These are phyloP conservation scores for Chlamydomonas urium DNA, from an alignment of 139 green algal genomes.

Conservation along the genomic window DNA sequence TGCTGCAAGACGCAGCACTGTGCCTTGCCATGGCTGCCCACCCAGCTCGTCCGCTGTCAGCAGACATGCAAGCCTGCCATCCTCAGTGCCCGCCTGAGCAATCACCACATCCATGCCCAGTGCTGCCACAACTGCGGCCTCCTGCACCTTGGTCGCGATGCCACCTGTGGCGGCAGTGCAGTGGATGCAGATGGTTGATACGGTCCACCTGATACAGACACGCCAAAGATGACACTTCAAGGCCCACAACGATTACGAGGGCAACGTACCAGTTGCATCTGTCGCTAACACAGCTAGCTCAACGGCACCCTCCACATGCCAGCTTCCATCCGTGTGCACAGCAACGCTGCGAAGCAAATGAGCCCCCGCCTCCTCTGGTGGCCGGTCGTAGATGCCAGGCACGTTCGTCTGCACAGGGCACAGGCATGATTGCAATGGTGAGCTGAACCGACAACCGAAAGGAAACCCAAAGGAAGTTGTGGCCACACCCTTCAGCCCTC, in stretches of 20 bases:
- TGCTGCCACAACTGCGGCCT: conserved; percentile 45
- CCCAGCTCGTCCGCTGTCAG: neutral
- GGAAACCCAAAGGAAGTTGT: no score
- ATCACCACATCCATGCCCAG: conserved; percentile 52
- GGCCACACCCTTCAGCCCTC: no score
- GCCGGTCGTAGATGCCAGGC: conserved; percentile 46
- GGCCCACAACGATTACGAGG: neutral
- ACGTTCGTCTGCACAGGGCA: conserved; percentile 53
- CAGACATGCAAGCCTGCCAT: conserved; percentile 12
- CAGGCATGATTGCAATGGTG: neutral
- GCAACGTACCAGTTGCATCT: conserved; percentile 11
- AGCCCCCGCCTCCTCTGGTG: conserved; percentile 42
- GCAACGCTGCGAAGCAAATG: conserved; percentile 37
- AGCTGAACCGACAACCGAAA: neutral
- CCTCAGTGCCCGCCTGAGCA: conserved; percentile 34
- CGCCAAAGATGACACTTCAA: neutral
- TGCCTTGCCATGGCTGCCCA: no score
- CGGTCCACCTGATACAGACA: neutral
- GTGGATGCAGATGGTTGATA: neutral
- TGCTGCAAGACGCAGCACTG: no score
- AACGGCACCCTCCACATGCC: neutral
- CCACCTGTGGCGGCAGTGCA: conserved; percentile 27
- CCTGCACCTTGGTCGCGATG: conserved; percentile 54
- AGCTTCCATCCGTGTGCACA: neutral
- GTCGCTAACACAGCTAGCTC: neutral